Percentiles rank a stretch among this genome's conserved stretches.
Evolutionary conservation across 129 eudicot genomes (phyloP).

Genomic region (Flaveria brownii): DNA sequence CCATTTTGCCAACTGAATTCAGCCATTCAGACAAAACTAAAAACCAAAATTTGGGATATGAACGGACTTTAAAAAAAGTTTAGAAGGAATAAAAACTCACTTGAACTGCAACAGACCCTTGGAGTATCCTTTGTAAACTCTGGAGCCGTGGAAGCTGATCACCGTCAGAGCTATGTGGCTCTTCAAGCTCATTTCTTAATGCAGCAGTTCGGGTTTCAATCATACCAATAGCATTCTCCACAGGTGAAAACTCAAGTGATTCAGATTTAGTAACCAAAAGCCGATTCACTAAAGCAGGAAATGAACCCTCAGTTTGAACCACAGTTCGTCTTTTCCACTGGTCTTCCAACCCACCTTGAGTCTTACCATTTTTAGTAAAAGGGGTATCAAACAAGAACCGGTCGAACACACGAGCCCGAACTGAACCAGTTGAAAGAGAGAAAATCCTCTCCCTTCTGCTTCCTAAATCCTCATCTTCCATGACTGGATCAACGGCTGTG

Average conservation of each 20-base stretch:
- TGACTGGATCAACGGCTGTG: slow-evolving; percentile 97
- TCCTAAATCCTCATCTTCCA: slow-evolving; percentile 98
- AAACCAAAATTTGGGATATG: neutral
- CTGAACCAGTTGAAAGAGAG: slow-evolving; percentile 89
- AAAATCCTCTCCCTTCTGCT: slow-evolving; percentile 94
- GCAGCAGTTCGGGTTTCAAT: slow-evolving; percentile 98
- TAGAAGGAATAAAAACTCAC: slow-evolving; percentile 46
- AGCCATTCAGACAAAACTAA: neutral
- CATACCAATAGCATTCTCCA: slow-evolving; percentile 99
- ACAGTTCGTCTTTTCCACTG: slow-evolving; percentile 97
- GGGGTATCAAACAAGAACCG: slow-evolving; percentile 97
- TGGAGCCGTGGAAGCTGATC: slow-evolving; percentile 98
- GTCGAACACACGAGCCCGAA: slow-evolving; percentile 95
- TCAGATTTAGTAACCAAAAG: slow-evolving; percentile 86
- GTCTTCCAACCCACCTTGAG: slow-evolving; percentile 97
- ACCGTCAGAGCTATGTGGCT: slow-evolving; percentile 95
- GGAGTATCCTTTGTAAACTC: slow-evolving; percentile 95
- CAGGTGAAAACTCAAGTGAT: slow-evolving; percentile 95
- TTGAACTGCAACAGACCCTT: slow-evolving; percentile 99
- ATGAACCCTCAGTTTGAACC: slow-evolving; percentile 93
- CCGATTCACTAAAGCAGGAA: slow-evolving; percentile 95
- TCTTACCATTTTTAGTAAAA: slow-evolving; percentile 94
- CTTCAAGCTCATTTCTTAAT: slow-evolving; percentile 91
- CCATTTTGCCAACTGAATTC: neutral
- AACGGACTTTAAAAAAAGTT: neutral